Evolutionary conservation across 1,284 basidiomycete genomes (phyloP).

Genomic region (Ganoderma lucidum): DNA sequence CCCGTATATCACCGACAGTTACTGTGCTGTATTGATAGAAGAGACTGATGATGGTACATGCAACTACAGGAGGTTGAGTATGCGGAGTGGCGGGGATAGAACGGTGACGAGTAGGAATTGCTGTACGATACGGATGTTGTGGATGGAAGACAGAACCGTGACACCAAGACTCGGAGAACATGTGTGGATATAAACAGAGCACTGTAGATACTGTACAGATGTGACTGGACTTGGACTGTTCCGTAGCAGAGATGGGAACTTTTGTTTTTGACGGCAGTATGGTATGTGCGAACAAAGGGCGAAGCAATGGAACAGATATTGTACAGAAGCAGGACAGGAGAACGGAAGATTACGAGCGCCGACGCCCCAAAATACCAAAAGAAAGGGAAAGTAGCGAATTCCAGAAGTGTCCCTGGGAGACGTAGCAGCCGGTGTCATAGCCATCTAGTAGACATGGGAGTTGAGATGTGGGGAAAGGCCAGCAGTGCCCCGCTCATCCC

Average conservation of each 20-base stretch:
- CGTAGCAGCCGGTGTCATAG: neutral
- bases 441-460: no score
- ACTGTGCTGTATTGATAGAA: neutral
- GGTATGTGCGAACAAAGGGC: neutral
- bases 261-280: neutral
- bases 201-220: neutral
- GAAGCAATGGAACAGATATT: neutral
- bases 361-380: neutral
- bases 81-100: neutral
- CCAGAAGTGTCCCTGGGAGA: neutral
- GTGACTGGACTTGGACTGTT: neutral
- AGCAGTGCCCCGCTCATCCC: slow-evolving; percentile 54
- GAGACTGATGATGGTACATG: neutral
- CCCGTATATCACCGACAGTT: neutral
- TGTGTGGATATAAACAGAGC: neutral
- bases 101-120: neutral
- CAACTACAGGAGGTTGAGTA: neutral
- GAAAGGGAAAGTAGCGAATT: neutral
- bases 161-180: neutral
- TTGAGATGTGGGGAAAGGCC: neutral
- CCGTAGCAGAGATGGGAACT: neutral
- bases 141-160: neutral
- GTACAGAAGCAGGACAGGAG: slow-evolving; percentile 6
- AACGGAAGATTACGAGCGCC: neutral
- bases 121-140: neutral